Base-by-base conservation (phyloP, 2,329 filamentous ascomycete species). In the Sporothrix globosa region DNA sequence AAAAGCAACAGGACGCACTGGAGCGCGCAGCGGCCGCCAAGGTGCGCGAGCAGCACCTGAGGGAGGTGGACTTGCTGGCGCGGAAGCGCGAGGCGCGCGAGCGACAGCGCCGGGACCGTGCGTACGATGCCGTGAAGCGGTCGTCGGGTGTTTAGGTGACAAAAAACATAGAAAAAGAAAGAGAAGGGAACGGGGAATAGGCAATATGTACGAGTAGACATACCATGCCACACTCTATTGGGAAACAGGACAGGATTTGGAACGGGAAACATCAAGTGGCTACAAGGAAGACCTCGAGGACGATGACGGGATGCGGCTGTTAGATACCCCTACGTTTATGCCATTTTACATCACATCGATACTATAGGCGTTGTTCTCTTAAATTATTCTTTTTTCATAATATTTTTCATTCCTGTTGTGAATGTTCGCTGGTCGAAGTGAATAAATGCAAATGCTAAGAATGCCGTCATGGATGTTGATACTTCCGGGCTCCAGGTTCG, bases 11-110 rank as follows among this genome's bases (percentile, higher is more conserved):
- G 6, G 44, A 44, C 10, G 72, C 72, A 13, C 67, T 63, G 34
- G 54, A 52, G n/a, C 69, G 70, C 27, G 69, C 67, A 11, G 70
- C 67, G 17, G 50, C 54, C 6, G 61, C 63, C n/a, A 52, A 70
- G 2, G 60, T 41, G 24, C 67, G 56, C 30, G 70, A 65, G 48
- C 41, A 39, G 27, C 68, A 41, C 27, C 63, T 69, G 72, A 67
- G 71, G 27, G 71, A 72, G 60, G 17, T 53, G 21, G 69, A 70
- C 60, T 19, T 54, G 68, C 39, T 39, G 54, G 58, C 14, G 46
- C 65, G 66, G n/a, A 17, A 58, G 52, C 68, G 56, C 11, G 56
- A 53, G 19, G 54, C 52, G 21, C 65, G 69, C 27, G 70, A 46
- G 27, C 54, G 56, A 9, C 67, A 46, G 61, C 17, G 34, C 52